Evolutionary conservation across 176 grass and related monocot genomes (phyloP).

Genomic region (Oryza australiensis): DNA sequence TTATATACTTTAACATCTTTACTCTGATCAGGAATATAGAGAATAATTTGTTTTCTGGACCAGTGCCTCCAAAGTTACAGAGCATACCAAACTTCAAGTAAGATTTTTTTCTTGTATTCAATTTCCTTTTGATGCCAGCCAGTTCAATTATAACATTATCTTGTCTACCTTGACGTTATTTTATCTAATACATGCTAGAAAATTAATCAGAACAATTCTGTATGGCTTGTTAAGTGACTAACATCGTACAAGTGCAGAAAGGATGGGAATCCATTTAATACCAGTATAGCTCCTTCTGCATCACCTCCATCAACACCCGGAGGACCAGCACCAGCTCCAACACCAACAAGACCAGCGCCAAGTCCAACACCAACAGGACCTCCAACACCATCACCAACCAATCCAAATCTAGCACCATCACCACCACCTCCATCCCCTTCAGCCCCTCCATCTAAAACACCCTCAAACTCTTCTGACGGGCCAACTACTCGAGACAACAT

Average conservation of each 20-base stretch:
- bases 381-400: slow-evolving; percentile 22
- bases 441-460: slow-evolving; percentile 38
- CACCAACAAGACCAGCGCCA: slow-evolving; percentile 38
- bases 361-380: background rate
- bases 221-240: slow-evolving; percentile 31
- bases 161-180: slow-evolving; percentile 6
- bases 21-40: slow-evolving; percentile 81
- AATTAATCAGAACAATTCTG: slow-evolving; percentile 29
- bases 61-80: slow-evolving; percentile 70
- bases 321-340: slow-evolving; percentile 49
- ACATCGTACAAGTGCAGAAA: slow-evolving; percentile 60
- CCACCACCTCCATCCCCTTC: slow-evolving; percentile 50
- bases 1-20: slow-evolving; percentile 31
- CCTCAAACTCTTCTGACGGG: slow-evolving; percentile 40
- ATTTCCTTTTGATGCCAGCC: background rate
- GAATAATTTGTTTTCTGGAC: slow-evolving; percentile 95
- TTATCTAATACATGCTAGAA: slow-evolving; percentile 2
- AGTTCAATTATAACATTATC: slow-evolving; percentile 1
- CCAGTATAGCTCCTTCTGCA: slow-evolving; percentile 65
- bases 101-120: slow-evolving; percentile 47
- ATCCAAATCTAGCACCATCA: slow-evolving; percentile 31
- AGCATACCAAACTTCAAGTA: slow-evolving; percentile 89
- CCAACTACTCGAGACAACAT: slow-evolving; percentile 50
- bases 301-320: slow-evolving; percentile 55
- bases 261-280: slow-evolving; percentile 99